phyloP scores from a whole-genome alignment of 306 rosid genomes.

The Sphenostylis stenocarpa region DNA sequence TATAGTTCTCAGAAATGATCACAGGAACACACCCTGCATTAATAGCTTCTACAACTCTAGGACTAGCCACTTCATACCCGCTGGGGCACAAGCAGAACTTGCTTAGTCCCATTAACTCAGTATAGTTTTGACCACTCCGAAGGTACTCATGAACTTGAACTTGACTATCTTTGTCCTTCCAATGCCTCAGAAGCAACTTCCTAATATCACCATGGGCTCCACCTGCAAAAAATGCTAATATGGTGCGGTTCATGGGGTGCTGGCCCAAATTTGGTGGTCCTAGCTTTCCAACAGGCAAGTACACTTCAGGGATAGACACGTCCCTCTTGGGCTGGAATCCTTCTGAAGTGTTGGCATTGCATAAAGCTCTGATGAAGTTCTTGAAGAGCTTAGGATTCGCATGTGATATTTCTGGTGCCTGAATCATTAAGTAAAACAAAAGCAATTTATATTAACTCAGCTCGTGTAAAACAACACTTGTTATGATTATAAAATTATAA shows the following conservation, averaged over 20 bases:
- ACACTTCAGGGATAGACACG: conserved; percentile 63
- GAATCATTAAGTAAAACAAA: conserved; percentile 27
- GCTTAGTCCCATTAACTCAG: conserved; percentile 53
- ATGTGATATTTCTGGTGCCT: conserved; percentile 64
- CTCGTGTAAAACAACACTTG: not conserved
- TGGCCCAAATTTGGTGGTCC: conserved; percentile 44
- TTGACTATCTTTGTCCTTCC: conserved; percentile 67
- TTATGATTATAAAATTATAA: not conserved
- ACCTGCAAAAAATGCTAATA: conserved; percentile 68
- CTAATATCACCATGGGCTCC: conserved; percentile 60
- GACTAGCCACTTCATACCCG: conserved; percentile 84
- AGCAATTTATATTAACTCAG: not conserved
- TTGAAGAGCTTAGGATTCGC: conserved; percentile 50
- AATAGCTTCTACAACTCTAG: conserved; percentile 76
- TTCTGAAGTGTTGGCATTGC: conserved; percentile 74
- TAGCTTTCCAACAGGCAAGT: conserved; percentile 48
- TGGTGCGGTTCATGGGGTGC: conserved; percentile 45
- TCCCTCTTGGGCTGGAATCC: conserved; percentile 65
- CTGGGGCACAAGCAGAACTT: conserved; percentile 87
- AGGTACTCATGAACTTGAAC: conserved; percentile 68
- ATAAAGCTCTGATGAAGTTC: conserved; percentile 57
- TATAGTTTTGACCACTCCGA: conserved; percentile 49
- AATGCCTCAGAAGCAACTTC: conserved; percentile 38
- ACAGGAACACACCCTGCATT: conserved; percentile 74
- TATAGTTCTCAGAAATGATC: conserved; percentile 54